A percentile compares a stretch with the other conserved stretches of the same genome.
phyloP scores from a whole-genome alignment of 2,329 filamentous ascomycete species.

The Blumeria graminis region DNA sequence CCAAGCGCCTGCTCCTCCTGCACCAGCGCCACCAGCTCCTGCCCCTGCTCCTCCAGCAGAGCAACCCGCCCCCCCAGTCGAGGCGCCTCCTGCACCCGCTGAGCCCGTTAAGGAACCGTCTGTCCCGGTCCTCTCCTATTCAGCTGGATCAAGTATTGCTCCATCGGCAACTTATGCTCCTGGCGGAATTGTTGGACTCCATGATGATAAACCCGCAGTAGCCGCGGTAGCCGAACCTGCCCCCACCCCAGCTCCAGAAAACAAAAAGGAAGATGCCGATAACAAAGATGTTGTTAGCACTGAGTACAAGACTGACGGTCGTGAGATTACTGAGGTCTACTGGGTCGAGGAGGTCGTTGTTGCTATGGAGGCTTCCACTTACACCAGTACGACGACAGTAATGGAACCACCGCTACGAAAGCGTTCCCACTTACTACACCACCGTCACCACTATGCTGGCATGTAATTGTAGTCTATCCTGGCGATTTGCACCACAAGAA shows the following conservation, averaged over 20 bases:
- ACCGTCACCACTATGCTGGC: not conserved
- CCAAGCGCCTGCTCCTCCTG: conserved; percentile 4
- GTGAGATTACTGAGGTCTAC: conserved; percentile 28
- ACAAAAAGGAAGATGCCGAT: not conserved
- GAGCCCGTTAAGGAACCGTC: no score
- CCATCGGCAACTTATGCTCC: conserved; percentile 7
- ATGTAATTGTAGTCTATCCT: no score
- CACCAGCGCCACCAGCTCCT: no score
- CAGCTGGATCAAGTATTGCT: conserved; percentile 7
- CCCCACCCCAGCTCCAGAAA: conserved; percentile 4
- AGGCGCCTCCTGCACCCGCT: conserved; percentile 3
- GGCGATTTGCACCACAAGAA: no score
- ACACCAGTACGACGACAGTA: not conserved
- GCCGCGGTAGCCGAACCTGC: not conserved
- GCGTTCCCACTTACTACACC: conserved; percentile 2
- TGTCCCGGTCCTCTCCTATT: conserved; percentile 12
- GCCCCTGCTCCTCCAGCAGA: no score
- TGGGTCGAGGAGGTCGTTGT: conserved; percentile 31
- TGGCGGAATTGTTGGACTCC: conserved; percentile 15
- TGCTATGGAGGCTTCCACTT: conserved; percentile 18
- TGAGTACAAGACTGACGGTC: conserved; percentile 25
- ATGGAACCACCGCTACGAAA: not conserved
- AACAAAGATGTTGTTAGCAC: conserved; percentile 22
- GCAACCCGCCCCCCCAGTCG: not conserved
- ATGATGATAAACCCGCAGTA: not conserved